phyloP scores from a whole-genome alignment of 2,329 filamentous ascomycete genomes.

The Fusarium duplospermum region DNA sequence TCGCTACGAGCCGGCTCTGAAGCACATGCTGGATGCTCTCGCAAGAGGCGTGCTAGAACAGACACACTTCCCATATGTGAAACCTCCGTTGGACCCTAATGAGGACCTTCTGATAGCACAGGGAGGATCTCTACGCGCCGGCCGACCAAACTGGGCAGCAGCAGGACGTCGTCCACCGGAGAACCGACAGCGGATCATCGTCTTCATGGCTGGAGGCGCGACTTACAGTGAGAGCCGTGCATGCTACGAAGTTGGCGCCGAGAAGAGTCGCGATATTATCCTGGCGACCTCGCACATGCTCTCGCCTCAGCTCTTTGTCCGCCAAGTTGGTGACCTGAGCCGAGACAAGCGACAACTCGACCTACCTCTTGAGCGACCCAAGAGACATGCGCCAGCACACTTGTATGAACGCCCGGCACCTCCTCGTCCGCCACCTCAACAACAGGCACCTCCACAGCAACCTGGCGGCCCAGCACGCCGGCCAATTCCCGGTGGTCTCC shows the following conservation, averaged over 20 bases:
- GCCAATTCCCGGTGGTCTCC: slow-evolving; percentile 43
- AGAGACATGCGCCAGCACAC: slow-evolving; percentile 85
- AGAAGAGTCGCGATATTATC: slow-evolving; percentile 83
- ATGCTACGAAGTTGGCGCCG: slow-evolving; percentile 86
- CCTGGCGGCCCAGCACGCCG: slow-evolving; percentile 33
- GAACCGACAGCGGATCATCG: slow-evolving; percentile 88
- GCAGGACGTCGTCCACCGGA: slow-evolving; percentile 78
- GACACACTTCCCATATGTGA: slow-evolving; percentile 76
- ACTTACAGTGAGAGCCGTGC: slow-evolving; percentile 90
- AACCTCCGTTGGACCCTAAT: slow-evolving; percentile 73
- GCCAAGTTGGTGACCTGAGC: slow-evolving; percentile 84
- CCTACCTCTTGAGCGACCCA: slow-evolving; percentile 83
- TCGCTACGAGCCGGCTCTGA: slow-evolving; percentile 84
- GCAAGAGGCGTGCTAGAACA: slow-evolving; percentile 75
- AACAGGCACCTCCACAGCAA: slow-evolving; percentile 31
- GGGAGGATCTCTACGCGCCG: slow-evolving; percentile 84
- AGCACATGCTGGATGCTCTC: slow-evolving; percentile 83
- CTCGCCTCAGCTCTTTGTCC: slow-evolving; percentile 83
- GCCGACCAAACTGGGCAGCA: slow-evolving; percentile 95
- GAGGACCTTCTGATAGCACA: slow-evolving; percentile 67
- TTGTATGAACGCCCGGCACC: slow-evolving; percentile 80
- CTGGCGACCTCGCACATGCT: slow-evolving; percentile 94
- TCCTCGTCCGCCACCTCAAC: slow-evolving; percentile 55
- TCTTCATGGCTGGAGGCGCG: slow-evolving; percentile 95
- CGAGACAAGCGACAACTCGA: slow-evolving; percentile 80